Evolutionary conservation across 1,284 basidiomycete species (phyloP), one percentile per base, ranked within the genome.

Genomic region (Peniophora sp.): DNA sequence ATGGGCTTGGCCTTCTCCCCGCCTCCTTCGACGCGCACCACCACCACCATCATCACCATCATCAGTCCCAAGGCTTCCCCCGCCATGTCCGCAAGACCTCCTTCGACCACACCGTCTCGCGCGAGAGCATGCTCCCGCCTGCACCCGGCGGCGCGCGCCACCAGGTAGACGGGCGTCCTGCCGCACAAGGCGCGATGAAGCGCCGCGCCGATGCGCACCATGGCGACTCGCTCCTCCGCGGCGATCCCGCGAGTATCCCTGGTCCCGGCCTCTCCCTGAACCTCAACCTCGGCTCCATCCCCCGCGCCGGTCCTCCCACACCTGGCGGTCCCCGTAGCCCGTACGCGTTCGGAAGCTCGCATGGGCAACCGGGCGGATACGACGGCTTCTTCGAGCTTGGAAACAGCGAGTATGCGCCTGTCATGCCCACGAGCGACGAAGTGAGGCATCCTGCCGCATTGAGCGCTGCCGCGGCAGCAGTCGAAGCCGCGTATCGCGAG

Each of bases 1-100:
- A n/a, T 17, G 15, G 23, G 18, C 9, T 23, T 18, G 32, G 17
- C 23, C 5, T 48, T 32, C 23, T 48, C 47, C 22, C 47, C 32
- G n/a, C 60, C 74, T 35, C 61, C 73, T 54, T 73, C 79, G 41
- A 64, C 66, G 47, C 66, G 75, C 57, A 72, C 71, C 60, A 76
- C 74, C 55, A 78, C 81, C 24, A 51, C 51, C 58, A 32, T 32
- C 27, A 32, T 6, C 27, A 32, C 12, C 27, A 32, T 6, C 27
- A 32, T 32, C 27, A 32, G 6, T 12, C 27, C 27, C 27, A 78
- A 59, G 73, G 69, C 58, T 92, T 90, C 67, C 84, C 91, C 47
- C 79, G 84, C 53, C 84, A 88, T 61, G 88, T 93, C 52, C 81
- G 92, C 55, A 93, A 95, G 74, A 92, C 92, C 43, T 92, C 88